These are phyloP conservation scores for Cladophialophora chaetospira DNA, from an alignment of 2,329 filamentous ascomycete genomes.

Conservation along the genomic window DNA sequence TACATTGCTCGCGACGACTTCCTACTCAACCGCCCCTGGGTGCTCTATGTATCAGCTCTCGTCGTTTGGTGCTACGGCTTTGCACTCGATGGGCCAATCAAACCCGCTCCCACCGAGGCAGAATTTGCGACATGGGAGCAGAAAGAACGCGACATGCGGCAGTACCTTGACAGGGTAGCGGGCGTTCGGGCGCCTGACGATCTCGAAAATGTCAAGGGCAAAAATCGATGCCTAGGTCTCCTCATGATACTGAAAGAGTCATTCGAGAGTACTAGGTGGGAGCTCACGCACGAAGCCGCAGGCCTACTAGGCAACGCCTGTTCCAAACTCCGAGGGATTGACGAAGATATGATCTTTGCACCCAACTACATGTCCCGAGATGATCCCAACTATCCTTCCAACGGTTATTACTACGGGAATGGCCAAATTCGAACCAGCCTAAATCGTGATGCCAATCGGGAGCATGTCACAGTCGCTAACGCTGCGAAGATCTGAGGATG, in stretches of 20 bases:
- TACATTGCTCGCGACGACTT: conserved; percentile 89
- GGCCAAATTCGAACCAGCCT: conserved; percentile 7
- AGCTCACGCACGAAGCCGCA: conserved; percentile 84
- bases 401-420: conserved; percentile 17
- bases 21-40: conserved; percentile 89
- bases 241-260: conserved; percentile 78
- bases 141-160: conserved; percentile 75
- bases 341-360: conserved; percentile 21
- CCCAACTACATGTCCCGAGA: conserved; percentile 9
- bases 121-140: conserved; percentile 63
- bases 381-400: conserved; percentile 9
- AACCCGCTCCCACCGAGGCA: conserved; percentile 46
- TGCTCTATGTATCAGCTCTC: conserved; percentile 87
- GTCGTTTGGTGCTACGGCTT: conserved; percentile 96
- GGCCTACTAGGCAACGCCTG: conserved; percentile 81
- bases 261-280: conserved; percentile 84
- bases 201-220: conserved; percentile 69
- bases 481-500: conserved; percentile 21
- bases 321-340: conserved; percentile 51
- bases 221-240: conserved; percentile 81
- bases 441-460: conserved; percentile 16
- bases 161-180: conserved; percentile 73
- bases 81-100: conserved; percentile 78
- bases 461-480: conserved; percentile 21
- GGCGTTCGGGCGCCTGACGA: conserved; percentile 74